These are phyloP conservation scores for Trifolium subterraneum DNA, from an alignment of 306 rosid species.

Conservation along the genomic window DNA sequence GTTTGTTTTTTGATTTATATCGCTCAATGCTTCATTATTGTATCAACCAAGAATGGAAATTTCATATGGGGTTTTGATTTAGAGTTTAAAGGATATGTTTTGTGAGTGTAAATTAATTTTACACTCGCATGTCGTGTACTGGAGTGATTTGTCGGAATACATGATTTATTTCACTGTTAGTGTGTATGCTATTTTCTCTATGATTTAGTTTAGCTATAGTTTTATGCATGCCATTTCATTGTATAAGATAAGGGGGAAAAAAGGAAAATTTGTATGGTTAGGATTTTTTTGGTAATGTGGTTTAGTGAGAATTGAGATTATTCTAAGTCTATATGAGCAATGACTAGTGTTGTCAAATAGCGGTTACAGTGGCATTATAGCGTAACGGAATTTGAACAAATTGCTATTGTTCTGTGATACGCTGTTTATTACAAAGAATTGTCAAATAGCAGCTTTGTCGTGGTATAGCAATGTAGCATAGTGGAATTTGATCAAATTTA, in stretches of 20 bases:
- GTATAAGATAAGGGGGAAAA: neutral
- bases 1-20: constrained; percentile 4
- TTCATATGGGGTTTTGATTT: constrained; percentile 34
- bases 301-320: constrained; percentile 12
- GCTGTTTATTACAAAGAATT: neutral
- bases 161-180: too few relatives aligned
- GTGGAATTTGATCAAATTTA: neutral
- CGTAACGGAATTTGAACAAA: neutral
- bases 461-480: neutral
- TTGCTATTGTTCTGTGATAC: neutral
- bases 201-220: neutral
- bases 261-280: neutral
- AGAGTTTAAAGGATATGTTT: neutral
- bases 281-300: neutral
- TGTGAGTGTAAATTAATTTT: too few relatives aligned
- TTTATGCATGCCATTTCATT: constrained; percentile 15
- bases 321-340: neutral
- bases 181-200: too few relatives aligned
- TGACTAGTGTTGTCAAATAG: neutral
- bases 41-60: neutral
- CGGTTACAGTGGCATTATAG: neutral
- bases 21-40: constrained; percentile 1
- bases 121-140: too few relatives aligned
- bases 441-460: neutral
- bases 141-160: too few relatives aligned